These are phyloP conservation scores for Candida krabiensis DNA, from an alignment of 805 yeast genomes.

Conservation along the genomic window DNA sequence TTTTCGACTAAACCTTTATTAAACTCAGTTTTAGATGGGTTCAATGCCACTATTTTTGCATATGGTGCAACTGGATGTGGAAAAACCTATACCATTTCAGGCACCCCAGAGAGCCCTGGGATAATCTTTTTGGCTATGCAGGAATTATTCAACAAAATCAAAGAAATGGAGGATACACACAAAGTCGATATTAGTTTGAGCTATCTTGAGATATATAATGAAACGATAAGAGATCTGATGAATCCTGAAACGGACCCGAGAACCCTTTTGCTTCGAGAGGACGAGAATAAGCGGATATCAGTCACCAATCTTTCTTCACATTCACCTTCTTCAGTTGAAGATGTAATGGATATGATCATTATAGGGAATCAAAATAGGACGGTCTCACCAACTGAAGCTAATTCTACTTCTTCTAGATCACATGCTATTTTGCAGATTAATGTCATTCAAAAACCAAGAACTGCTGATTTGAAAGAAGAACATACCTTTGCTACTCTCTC, in stretches of 20 bases:
- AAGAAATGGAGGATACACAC: constrained; percentile 52
- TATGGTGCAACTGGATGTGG: constrained; percentile 99
- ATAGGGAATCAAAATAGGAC: constrained; percentile 76
- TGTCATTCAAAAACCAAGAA: constrained; percentile 55
- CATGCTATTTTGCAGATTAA: constrained; percentile 90
- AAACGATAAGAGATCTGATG: constrained; percentile 78
- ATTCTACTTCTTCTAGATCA: constrained; percentile 85
- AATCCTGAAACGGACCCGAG: constrained; percentile 45
- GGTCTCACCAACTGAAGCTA: constrained; percentile 86
- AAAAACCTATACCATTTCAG: constrained; percentile 89
- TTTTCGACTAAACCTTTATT: constrained; percentile 70
- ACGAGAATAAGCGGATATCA: constrained; percentile 58
- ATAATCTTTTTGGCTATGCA: constrained; percentile 75
- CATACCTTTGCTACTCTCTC: constrained; percentile 79
- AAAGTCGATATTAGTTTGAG: constrained; percentile 62
- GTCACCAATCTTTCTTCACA: constrained; percentile 73
- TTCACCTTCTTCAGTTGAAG: constrained; percentile 59
- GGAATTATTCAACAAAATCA: constrained; percentile 68
- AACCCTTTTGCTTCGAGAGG: constrained; percentile 65
- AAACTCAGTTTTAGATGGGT: constrained; percentile 78
- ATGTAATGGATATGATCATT: constrained; percentile 76
- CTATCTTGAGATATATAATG: constrained; percentile 89
- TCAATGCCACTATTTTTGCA: constrained; percentile 89
- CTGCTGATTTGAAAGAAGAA: constrained; percentile 62
- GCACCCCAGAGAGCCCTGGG: constrained; percentile 72